Evolutionary conservation across 2,329 filamentous ascomycete genomes (phyloP).

Genomic region (Verticillium isaacii): DNA sequence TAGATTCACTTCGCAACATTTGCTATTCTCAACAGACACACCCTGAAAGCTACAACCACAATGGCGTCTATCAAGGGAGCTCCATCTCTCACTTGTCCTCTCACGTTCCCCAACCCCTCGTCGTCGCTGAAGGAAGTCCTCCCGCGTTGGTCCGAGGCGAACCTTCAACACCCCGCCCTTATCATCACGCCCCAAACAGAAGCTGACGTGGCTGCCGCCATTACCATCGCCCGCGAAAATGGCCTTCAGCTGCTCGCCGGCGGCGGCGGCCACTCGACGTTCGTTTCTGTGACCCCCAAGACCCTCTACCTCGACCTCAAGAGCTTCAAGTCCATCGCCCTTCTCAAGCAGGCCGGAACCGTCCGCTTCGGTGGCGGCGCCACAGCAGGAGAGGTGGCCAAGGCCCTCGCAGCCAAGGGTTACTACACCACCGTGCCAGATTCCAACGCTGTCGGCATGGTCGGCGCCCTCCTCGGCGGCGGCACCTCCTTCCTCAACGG

Average conservation of each 20-base stretch:
- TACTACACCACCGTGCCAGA: constrained; percentile 25
- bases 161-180: constrained; percentile 18
- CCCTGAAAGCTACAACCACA: too few species aligned
- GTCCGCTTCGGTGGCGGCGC: constrained; percentile 25
- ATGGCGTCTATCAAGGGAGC: neutral
- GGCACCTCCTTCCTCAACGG: constrained; percentile 21
- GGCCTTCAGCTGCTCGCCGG: constrained; percentile 20
- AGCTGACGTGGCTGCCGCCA: constrained; percentile 19
- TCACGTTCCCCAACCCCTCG: neutral
- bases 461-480: constrained; percentile 21
- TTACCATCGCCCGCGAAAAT: constrained; percentile 21
- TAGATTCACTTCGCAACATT: neutral
- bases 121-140: constrained; percentile 7
- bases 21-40: too few species aligned
- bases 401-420: constrained; percentile 15
- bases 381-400: constrained; percentile 19
- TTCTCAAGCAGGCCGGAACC: constrained; percentile 18
- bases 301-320: constrained; percentile 28
- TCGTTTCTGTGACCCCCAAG: constrained; percentile 20
- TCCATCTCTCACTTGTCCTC: neutral
- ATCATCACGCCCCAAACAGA: constrained; percentile 21
- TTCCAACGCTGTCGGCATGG: constrained; percentile 17
- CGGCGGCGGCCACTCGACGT: constrained; percentile 24
- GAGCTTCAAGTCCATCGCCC: constrained; percentile 20
- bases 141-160: constrained; percentile 24